phyloP scores from a whole-genome alignment of 345 rosid species.

The Tarenaya hassleriana region DNA sequence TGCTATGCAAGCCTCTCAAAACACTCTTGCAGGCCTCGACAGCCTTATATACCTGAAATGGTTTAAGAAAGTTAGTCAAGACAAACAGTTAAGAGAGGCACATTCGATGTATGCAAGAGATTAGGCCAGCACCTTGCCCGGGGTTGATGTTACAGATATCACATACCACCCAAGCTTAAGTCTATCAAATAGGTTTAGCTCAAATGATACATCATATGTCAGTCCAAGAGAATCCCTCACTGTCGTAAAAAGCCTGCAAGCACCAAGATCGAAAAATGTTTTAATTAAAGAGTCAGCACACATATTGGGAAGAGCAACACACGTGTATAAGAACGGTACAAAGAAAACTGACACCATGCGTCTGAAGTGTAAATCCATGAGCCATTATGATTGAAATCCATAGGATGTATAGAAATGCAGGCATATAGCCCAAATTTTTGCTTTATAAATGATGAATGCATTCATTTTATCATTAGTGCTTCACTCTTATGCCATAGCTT shows the following conservation, averaged over 20 bases:
- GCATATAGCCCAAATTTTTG: background rate
- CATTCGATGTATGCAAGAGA: conserved; percentile 14
- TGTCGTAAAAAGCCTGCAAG: conserved; percentile 96
- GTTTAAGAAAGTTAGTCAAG: conserved; percentile 22
- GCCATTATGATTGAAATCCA: background rate
- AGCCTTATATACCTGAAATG: conserved; percentile 75
- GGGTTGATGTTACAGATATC: conserved; percentile 95
- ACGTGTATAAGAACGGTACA: background rate
- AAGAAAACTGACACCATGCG: conserved; percentile 1
- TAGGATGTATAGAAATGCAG: conserved; percentile 2
- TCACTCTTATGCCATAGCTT: background rate
- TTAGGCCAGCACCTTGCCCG: conserved; percentile 62
- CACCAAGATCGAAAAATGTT: background rate
- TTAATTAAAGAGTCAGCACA: conserved; percentile 2
- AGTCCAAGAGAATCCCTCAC: conserved; percentile 97
- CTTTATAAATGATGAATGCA: background rate
- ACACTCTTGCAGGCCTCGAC: conserved; percentile 99
- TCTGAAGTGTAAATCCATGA: conserved; percentile 2
- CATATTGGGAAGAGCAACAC: background rate
- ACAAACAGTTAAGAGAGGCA: conserved; percentile 10
- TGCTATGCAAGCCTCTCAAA: conserved; percentile 83
- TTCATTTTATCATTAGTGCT: conserved; percentile 1
- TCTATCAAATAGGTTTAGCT: conserved; percentile 90
- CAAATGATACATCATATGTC: conserved; percentile 97
- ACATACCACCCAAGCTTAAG: conserved; percentile 99